These are phyloP conservation scores for Nothomitra cinnamomea DNA, from an alignment of 2,329 filamentous ascomycete genomes.

Conservation along the genomic window DNA sequence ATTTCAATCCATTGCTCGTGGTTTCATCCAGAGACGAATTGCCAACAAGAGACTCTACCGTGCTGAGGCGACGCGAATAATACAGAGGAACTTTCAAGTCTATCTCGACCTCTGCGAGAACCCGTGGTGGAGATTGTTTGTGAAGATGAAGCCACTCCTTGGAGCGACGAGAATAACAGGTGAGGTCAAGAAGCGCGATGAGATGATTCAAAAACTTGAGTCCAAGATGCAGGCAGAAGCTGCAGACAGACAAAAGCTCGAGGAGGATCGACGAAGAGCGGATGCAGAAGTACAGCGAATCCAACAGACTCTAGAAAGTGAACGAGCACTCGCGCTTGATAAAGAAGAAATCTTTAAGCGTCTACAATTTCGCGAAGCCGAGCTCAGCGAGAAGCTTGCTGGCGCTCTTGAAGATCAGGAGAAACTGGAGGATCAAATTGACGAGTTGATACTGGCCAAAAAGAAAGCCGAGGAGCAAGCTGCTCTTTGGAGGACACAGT, in stretches of 20 bases:
- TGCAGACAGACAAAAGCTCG: constrained; percentile 58
- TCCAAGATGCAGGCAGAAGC: constrained; percentile 66
- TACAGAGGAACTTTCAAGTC: constrained; percentile 84
- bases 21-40: constrained; percentile 73
- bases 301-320: constrained; percentile 87
- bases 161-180: constrained; percentile 81
- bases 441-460: constrained; percentile 74
- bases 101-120: constrained; percentile 82
- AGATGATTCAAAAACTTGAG: constrained; percentile 77
- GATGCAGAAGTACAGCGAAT: constrained; percentile 78
- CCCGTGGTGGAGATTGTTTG: constrained; percentile 93
- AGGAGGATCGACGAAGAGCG: constrained; percentile 78
- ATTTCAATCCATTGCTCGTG: constrained; percentile 84
- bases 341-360: constrained; percentile 99
- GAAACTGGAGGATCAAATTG: constrained; percentile 80
- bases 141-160: constrained; percentile 86
- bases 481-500: constrained; percentile 58
- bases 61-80: constrained; percentile 83
- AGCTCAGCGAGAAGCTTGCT: constrained; percentile 82
- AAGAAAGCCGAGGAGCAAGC: constrained; percentile 76
- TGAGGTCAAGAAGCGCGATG: constrained; percentile 88
- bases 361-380: constrained; percentile 78
- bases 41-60: constrained; percentile 89
- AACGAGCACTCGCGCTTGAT: constrained; percentile 85
- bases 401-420: constrained; percentile 91